These are phyloP conservation scores for Suillus tomentosus DNA, from an alignment of 768 basidiomycete species.

Conservation along the genomic window DNA sequence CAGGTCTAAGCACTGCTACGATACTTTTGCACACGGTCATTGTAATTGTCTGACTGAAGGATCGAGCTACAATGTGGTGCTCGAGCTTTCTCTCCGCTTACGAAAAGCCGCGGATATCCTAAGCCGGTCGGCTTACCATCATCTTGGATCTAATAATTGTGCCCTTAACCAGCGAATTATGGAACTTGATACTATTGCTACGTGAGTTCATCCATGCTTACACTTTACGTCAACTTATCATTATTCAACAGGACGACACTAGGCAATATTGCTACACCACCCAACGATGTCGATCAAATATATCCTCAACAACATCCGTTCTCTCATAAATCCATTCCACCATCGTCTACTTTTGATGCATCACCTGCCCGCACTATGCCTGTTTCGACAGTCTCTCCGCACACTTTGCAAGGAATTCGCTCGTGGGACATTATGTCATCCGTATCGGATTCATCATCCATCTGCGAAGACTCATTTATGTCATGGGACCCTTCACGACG, in stretches of 20 bases:
- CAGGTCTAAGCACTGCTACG: slow-evolving; percentile 19
- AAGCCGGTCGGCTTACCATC: slow-evolving; percentile 45
- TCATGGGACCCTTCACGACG: slow-evolving; percentile 56
- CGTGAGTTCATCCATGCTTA: slow-evolving; percentile 39
- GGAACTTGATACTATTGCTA: slow-evolving; percentile 53
- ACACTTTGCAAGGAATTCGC: slow-evolving; percentile 20
- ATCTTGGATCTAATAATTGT: slow-evolving; percentile 31
- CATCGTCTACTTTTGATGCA: slow-evolving; percentile 5
- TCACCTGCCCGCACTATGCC: slow-evolving; percentile 14
- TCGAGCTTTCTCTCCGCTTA: slow-evolving; percentile 66
- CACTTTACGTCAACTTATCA: slow-evolving; percentile 16
- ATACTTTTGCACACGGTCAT: slow-evolving; percentile 35
- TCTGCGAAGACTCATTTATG: slow-evolving; percentile 61
- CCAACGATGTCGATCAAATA: slow-evolving; percentile 25
- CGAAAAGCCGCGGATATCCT: slow-evolving; percentile 61
- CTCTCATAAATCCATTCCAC: slow-evolving; percentile 6
- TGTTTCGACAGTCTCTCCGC: slow-evolving; percentile 24
- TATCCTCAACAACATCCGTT: slow-evolving; percentile 20
- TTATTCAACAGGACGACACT: slow-evolving; percentile 40
- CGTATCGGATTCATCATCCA: slow-evolving; percentile 32
- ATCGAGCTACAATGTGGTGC: slow-evolving; percentile 54
- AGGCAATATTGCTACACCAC: slow-evolving; percentile 35
- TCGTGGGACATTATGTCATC: slow-evolving; percentile 23
- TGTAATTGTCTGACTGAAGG: slow-evolving; percentile 63
- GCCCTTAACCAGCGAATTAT: slow-evolving; percentile 46